Conservation (phyloP, 345 rosid species). For the Odontarrhena argentea region DNA sequence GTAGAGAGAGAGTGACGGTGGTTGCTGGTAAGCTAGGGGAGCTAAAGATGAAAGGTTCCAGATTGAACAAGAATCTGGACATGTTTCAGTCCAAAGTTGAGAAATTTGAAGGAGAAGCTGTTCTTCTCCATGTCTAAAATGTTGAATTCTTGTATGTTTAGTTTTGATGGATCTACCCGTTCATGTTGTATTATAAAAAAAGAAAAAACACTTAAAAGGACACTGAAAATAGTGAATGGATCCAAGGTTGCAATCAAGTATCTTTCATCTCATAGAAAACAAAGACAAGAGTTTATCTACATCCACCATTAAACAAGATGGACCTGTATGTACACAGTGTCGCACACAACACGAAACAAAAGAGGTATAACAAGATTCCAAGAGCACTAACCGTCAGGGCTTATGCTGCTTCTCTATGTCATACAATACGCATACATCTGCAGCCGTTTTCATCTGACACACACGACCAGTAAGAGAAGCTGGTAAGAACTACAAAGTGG, state of each 20-base stretch:
- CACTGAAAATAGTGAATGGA: not conserved
- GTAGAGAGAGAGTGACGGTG: slow-evolving; percentile 46
- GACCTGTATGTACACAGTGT: slow-evolving; percentile 26
- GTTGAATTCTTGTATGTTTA: too few relatives aligned
- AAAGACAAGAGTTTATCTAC: slow-evolving; percentile 26
- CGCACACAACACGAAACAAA: slow-evolving; percentile 23
- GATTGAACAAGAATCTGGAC: slow-evolving; percentile 43
- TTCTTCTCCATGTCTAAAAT: slow-evolving; percentile 7
- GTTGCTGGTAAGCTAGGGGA: slow-evolving; percentile 44
- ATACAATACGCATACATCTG: slow-evolving; percentile 78
- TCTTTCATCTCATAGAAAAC: slow-evolving; percentile 26
- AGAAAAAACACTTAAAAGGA: too few relatives aligned
- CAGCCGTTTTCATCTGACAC: slow-evolving; percentile 91
- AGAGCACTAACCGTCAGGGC: slow-evolving; percentile 29
- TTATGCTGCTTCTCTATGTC: slow-evolving; percentile 71
- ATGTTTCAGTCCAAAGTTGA: slow-evolving; percentile 41
- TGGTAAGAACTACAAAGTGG: slow-evolving; percentile 14
- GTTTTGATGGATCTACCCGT: too few relatives aligned
- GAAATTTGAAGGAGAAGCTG: slow-evolving; percentile 47
- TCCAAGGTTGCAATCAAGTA: not conserved
- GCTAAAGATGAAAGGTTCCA: slow-evolving; percentile 50
- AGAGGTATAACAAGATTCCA: slow-evolving; percentile 9
- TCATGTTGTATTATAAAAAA: too few relatives aligned
- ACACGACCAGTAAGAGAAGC: slow-evolving; percentile 1
- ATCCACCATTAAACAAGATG: slow-evolving; percentile 31